A percentile compares a stretch with the other conserved stretches of the same genome.
These are phyloP conservation scores for Gossypium longicalyx DNA, from an alignment of 345 rosid species.

Conservation along the genomic window DNA sequence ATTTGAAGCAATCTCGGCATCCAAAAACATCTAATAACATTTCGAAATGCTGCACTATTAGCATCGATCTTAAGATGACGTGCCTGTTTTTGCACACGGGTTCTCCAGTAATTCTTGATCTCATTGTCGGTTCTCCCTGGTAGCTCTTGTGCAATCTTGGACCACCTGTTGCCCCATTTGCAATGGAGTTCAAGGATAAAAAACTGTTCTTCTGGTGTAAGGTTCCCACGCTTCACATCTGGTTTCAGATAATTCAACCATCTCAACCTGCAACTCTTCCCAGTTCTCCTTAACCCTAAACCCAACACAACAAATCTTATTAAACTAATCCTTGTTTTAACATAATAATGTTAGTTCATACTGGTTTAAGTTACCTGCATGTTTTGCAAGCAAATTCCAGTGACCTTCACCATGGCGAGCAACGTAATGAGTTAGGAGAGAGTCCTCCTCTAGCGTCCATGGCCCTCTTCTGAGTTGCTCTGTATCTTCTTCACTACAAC, in stretches of 20 bases:
- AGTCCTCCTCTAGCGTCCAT: conserved; percentile 72
- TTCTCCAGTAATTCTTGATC: conserved; percentile 81
- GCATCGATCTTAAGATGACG: conserved; percentile 52
- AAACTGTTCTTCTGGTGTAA: conserved; percentile 52
- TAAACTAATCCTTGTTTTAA: background rate
- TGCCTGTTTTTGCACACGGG: conserved; percentile 68
- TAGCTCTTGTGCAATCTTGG: conserved; percentile 63
- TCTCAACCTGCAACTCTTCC: conserved; percentile 71
- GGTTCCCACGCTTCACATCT: conserved; percentile 62
- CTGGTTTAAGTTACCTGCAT: conserved; percentile 42
- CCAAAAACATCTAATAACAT: conserved; percentile 41
- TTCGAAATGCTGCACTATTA: conserved; percentile 52
- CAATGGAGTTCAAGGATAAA: conserved; percentile 61
- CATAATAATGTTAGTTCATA: background rate
- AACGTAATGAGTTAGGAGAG: conserved; percentile 51
- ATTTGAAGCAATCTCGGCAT: conserved; percentile 54
- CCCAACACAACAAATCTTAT: background rate
- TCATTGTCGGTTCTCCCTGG: conserved; percentile 80
- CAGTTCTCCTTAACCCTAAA: conserved; percentile 56
- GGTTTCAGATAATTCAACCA: conserved; percentile 78
- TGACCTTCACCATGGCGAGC: conserved; percentile 69
- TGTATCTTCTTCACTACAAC: conserved; percentile 2
- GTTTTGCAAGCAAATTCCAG: conserved; percentile 64
- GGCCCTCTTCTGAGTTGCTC: conserved; percentile 62
- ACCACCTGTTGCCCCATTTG: conserved; percentile 65